Conservation (phyloP, 148 eudicot genomes). For the Nepenthes gracilis region DNA sequence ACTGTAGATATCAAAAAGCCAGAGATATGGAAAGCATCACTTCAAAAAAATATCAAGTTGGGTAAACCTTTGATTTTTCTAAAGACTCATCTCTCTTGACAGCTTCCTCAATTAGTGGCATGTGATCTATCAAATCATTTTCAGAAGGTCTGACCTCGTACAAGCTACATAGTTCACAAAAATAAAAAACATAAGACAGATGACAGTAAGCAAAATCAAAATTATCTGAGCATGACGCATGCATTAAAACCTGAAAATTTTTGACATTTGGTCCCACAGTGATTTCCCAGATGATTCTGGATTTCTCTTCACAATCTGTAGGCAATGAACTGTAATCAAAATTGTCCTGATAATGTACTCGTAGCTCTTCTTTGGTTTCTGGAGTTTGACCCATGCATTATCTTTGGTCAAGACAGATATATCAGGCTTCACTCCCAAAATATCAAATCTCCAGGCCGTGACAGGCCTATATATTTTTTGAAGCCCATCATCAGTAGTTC, state of each 20-base stretch:
- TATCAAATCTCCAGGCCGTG: constrained; percentile 71
- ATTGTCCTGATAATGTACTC: constrained; percentile 41
- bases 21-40: not conserved
- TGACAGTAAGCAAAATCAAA: not conserved
- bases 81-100: constrained; percentile 45
- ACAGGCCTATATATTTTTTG: constrained; percentile 46
- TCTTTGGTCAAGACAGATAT: constrained; percentile 54
- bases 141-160: constrained; percentile 47
- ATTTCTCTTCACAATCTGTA: constrained; percentile 35
- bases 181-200: not conserved
- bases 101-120: constrained; percentile 43
- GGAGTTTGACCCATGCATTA: constrained; percentile 66
- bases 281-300: constrained; percentile 32
- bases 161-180: constrained; percentile 28
- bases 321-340: constrained; percentile 48
- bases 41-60: not conserved
- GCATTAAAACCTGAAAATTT: constrained; percentile 42
- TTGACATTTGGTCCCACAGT: constrained; percentile 54
- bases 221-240: not conserved
- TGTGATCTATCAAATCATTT: constrained; percentile 53
- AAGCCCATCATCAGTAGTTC: constrained; percentile 58
- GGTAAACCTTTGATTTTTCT: constrained; percentile 52
- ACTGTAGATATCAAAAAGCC: not conserved
- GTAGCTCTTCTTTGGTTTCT: constrained; percentile 52
- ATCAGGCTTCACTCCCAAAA: constrained; percentile 37